Conservation (phyloP, 2,329 filamentous ascomycete species). For the Aureobasidium sp. region DNA sequence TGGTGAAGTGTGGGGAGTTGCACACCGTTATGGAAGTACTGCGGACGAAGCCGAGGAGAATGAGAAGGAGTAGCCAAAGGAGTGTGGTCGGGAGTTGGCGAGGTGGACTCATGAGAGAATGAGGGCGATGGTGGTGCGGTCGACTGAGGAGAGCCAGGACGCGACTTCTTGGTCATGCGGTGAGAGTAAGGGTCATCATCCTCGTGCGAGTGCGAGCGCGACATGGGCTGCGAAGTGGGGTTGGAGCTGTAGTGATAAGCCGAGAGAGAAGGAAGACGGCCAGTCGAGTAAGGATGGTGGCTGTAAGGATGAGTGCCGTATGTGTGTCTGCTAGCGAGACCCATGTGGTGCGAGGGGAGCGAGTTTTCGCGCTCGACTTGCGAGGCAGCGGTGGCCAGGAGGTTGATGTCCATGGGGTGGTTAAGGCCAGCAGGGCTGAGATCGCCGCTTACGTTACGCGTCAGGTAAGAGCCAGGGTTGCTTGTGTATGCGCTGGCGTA, state of each 20-base stretch:
- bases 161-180: conserved; percentile 75
- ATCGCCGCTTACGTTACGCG: conserved; percentile 46
- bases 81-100: conserved; percentile 95
- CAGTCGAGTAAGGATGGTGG: conserved; percentile 46
- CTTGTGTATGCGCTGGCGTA: conserved; percentile 56
- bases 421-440: conserved; percentile 42
- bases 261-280: conserved; percentile 67
- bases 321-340: conserved; percentile 24
- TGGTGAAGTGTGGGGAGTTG: conserved; percentile 83
- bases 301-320: conserved; percentile 33
- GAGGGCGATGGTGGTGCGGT: conserved; percentile 94
- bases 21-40: conserved; percentile 58
- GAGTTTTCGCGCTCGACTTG: conserved; percentile 59
- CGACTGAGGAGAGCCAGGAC: conserved; percentile 89
- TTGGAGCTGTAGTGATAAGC: conserved; percentile 58
- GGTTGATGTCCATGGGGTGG: conserved; percentile 55
- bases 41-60: conserved; percentile 81
- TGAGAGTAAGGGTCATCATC: conserved; percentile 74
- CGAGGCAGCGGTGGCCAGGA: conserved; percentile 63
- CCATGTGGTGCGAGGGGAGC: conserved; percentile 35
- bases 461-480: conserved; percentile 51
- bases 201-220: conserved; percentile 75
- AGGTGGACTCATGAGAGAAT: conserved; percentile 91
- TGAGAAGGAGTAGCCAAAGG: conserved; percentile 94
- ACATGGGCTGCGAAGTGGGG: conserved; percentile 66